These are phyloP conservation scores for Ricinus communis DNA, from an alignment of 345 rosid species.

Conservation along the genomic window DNA sequence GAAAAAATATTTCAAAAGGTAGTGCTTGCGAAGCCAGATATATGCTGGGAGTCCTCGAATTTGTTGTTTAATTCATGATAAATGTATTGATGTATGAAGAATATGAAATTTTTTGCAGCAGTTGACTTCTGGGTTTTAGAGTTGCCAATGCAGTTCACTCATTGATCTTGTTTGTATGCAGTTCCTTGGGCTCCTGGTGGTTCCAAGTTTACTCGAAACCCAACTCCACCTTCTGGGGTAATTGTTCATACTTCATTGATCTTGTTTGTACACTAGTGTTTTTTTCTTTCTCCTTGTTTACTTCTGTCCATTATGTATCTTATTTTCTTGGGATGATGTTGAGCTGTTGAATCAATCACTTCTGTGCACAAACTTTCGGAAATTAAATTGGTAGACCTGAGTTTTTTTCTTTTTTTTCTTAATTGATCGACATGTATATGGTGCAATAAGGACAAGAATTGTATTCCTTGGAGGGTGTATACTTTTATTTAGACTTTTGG, in stretches of 20 bases:
- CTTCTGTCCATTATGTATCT: background rate
- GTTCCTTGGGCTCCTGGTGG: constrained; percentile 99
- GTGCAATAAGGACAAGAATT: background rate
- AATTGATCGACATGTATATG: background rate
- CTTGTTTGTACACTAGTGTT: background rate
- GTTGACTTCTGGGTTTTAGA: background rate
- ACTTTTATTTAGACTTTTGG: background rate
- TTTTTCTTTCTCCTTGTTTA: background rate
- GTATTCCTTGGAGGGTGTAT: background rate
- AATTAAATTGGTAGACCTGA: background rate
- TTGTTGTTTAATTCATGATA: no score
- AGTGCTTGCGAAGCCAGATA: background rate
- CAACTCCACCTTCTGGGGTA: constrained; percentile 96
- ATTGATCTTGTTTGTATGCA: constrained; percentile 36
- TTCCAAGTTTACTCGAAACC: constrained; percentile 87
- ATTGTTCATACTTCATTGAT: constrained; percentile 8
- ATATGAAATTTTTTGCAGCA: background rate
- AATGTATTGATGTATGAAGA: no score
- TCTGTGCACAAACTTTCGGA: background rate
- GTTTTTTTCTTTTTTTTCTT: background rate
- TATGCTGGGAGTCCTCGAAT: background rate
- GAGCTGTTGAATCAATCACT: background rate
- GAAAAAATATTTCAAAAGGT: background rate
- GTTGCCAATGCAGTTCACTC: background rate
- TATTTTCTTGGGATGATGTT: background rate